Evolutionary conservation across 495 filamentous ascomycete species (phyloP), one percentile per base, ranked within the genome.

Genomic region (Xylaria telfairii): DNA sequence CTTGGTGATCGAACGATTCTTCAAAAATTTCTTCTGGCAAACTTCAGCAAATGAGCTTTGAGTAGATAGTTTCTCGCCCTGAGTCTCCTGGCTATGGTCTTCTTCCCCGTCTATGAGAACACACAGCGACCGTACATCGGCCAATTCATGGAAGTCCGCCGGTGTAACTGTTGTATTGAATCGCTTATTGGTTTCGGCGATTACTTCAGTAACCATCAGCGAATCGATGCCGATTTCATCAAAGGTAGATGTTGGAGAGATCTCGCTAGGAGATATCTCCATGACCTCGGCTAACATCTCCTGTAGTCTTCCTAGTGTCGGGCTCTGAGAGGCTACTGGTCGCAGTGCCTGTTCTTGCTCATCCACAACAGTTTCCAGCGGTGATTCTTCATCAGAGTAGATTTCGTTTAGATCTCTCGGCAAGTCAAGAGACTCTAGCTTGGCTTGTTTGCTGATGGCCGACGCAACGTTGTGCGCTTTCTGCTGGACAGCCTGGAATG

Each of bases 211-310:
- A 32, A 70, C 72, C 76, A 84, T 77, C 12, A 85, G 68, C 6
- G 83, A 85, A 70, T 85, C 83, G 21, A 84, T 81, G 2, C 83
- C 81, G 9, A 85, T 61, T 3, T 83, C 76, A 7, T 78, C 73
- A 65, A 49, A 79, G 49, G 28, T 46, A 41, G 74, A 59, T 10
- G 32, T 59, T 4, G 56, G 56, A 37, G 32, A 21, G 1, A 59
- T 37, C 56, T 59, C 56, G 32, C 19, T 37, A 9, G 37, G 56
- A 21, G 56, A 65, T 26, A 81, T 74, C 19, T 80, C 81, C 4
- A 74, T 71, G 34, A 80, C 32, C 28, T 77, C 68, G 15, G 65
- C 71, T 13, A 84, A 68, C 8, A 81, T 68, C 51, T 71, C 68
- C n/a, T 68, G 79, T 34, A 73, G 32, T 9, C n/a, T n/a, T 37